Conservation (phyloP, 345 rosid genomes). For the Pugionium dolabratum region DNA sequence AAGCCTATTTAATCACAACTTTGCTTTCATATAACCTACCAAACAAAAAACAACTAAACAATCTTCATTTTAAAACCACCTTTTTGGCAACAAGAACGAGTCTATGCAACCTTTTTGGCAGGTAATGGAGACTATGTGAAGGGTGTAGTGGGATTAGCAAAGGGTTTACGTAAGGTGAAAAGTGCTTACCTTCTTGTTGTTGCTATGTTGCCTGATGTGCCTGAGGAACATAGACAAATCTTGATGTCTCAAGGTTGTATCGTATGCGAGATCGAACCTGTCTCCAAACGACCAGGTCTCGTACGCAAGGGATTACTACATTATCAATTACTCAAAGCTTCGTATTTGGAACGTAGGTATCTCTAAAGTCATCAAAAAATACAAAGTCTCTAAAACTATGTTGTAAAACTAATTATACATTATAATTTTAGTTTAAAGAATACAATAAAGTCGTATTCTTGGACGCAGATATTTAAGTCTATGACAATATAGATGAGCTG, state of each 20-base stretch:
- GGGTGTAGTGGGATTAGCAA: slow-evolving; percentile 73
- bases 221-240: slow-evolving; percentile 66
- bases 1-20: too few species aligned
- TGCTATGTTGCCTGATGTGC: slow-evolving; percentile 73
- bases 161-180: slow-evolving; percentile 63
- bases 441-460: slow-evolving; percentile 64
- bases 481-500: slow-evolving; percentile 65
- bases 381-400: too few species aligned
- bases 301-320: slow-evolving; percentile 28
- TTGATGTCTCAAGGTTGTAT: slow-evolving; percentile 62
- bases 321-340: slow-evolving; percentile 27
- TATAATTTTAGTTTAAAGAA: slow-evolving; percentile 51
- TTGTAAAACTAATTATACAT: too few species aligned
- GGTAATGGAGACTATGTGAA: slow-evolving; percentile 71
- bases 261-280: slow-evolving; percentile 50
- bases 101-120: slow-evolving; percentile 65
- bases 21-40: too few species aligned
- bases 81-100: slow-evolving; percentile 37
- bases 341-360: slow-evolving; percentile 28
- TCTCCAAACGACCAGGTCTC: neutral
- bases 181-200: slow-evolving; percentile 68
- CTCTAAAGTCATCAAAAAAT: neutral
- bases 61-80: too few species aligned
- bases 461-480: slow-evolving; percentile 80
- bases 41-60: too few species aligned